These are phyloP conservation scores for Paralagenidium karlingii DNA, from an alignment of 352 stramenopile species.

Conservation along the genomic window DNA sequence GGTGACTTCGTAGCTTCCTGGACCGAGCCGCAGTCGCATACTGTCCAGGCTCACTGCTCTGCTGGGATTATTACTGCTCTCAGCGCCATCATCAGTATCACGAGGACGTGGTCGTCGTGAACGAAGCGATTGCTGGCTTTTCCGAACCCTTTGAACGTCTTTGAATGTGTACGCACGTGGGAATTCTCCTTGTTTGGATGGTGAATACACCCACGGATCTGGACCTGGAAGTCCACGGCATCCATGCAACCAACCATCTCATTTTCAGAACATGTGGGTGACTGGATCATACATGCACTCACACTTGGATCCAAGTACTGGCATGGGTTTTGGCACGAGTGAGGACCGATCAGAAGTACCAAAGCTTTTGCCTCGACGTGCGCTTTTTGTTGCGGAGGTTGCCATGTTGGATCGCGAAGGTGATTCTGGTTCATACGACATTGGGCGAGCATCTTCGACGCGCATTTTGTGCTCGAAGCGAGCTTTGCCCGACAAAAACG, in stretches of 20 bases:
- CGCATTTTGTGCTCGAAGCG: conserved; percentile 34
- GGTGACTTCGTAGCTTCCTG: conserved; percentile 34
- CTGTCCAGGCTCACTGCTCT: conserved; percentile 2
- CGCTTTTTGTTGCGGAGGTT: conserved; percentile 5
- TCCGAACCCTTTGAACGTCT: conserved; percentile 16
- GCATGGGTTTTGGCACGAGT: conserved; percentile 3
- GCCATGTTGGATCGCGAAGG: conserved; percentile 8
- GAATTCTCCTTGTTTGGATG: conserved; percentile 23
- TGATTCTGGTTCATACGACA: conserved; percentile 15
- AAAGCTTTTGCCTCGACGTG: conserved; percentile 8
- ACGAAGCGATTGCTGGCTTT: neutral
- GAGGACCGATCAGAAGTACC: conserved; percentile 27
- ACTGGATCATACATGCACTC: neutral
- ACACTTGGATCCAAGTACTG: conserved; percentile 2
- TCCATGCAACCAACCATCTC: conserved; percentile 4
- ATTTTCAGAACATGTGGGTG: conserved; percentile 1
- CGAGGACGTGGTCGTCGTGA: conserved; percentile 1
- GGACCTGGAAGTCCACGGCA: too few relatives aligned
- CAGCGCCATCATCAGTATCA: neutral
- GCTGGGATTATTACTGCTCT: neutral
- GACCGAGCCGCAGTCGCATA: conserved; percentile 20
- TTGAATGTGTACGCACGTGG: conserved; percentile 19
- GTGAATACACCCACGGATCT: conserved; percentile 23
- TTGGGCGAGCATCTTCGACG: conserved; percentile 7
- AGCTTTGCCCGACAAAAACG: conserved; percentile 26